phyloP scores from a whole-genome alignment of 2,329 filamentous ascomycete genomes.

The Penicillium sp. region DNA sequence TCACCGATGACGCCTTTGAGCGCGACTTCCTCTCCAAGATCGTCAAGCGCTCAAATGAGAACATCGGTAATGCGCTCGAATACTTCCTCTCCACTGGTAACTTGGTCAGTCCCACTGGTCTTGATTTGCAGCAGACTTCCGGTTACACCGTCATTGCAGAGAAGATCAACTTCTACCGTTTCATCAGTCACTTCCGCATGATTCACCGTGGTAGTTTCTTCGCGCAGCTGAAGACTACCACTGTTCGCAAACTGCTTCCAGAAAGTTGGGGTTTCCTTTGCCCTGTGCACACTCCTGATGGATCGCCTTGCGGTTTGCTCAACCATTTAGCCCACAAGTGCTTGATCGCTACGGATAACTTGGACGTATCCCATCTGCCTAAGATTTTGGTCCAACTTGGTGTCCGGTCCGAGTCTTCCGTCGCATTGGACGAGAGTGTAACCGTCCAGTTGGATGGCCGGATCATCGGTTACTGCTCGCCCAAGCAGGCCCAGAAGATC shows the following conservation, averaged over 20 bases:
- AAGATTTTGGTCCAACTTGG: conserved; percentile 74
- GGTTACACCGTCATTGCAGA: conserved; percentile 96
- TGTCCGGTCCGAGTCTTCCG: conserved; percentile 69
- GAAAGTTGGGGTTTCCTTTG: conserved; percentile 99
- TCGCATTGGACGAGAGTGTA: conserved; percentile 76
- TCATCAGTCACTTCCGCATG: conserved; percentile 99
- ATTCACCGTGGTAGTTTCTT: conserved; percentile 99
- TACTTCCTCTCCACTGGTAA: conserved; percentile 98
- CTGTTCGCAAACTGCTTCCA: conserved; percentile 88
- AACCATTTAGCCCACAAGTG: conserved; percentile 97
- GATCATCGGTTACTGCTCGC: conserved; percentile 85
- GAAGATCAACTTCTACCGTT: conserved; percentile 97
- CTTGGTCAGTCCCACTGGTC: conserved; percentile 79
- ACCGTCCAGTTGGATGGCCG: conserved; percentile 86
- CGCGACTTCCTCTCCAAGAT: conserved; percentile 76
- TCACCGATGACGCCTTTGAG: conserved; percentile 71
- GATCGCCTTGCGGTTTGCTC: conserved; percentile 85
- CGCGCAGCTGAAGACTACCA: conserved; percentile 93
- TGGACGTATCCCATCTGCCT: conserved; percentile 72
- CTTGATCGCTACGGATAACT: conserved; percentile 70
- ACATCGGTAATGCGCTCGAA: conserved; percentile 79
- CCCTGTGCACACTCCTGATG: conserved; percentile 95
- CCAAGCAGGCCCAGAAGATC: conserved; percentile 74
- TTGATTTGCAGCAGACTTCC: conserved; percentile 90
- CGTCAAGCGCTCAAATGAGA: conserved; percentile 78